Evolutionary conservation across 441 rosid genomes (phyloP).

Genomic region (Populus hybrid): DNA sequence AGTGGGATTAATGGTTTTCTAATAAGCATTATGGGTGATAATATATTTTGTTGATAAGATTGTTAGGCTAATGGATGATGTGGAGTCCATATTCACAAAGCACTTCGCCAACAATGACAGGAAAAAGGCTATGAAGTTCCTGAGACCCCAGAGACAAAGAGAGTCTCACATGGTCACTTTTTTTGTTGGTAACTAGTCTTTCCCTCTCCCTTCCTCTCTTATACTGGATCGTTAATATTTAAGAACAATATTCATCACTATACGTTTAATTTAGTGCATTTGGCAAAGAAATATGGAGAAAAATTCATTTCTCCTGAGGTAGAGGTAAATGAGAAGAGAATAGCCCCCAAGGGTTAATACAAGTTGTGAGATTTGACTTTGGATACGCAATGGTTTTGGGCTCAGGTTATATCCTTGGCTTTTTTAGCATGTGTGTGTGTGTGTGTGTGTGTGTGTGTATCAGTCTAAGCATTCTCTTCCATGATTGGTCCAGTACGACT

Average conservation of each 20-base stretch:
- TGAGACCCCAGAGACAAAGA: slow-evolving; percentile 82
- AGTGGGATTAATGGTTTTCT: background rate
- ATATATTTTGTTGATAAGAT: slow-evolving; percentile 47
- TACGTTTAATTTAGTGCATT: background rate
- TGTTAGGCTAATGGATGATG: slow-evolving; percentile 94
- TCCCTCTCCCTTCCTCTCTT: background rate
- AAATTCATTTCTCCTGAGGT: background rate
- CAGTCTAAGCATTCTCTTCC: too few species aligned
- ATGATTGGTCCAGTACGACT: background rate
- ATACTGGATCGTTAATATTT: background rate
- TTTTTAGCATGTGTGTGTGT: background rate
- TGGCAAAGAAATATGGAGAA: background rate
- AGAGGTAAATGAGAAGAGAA: too few species aligned
- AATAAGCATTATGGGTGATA: background rate
- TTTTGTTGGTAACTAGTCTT: slow-evolving; percentile 64
- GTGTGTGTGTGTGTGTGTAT: too few species aligned
- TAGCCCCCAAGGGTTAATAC: too few species aligned
- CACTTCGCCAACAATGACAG: slow-evolving; percentile 94
- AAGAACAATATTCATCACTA: background rate
- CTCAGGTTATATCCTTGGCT: too few species aligned
- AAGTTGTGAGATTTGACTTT: too few species aligned
- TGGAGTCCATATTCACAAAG: slow-evolving; percentile 94
- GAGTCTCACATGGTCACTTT: slow-evolving; percentile 98
- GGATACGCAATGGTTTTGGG: too few species aligned
- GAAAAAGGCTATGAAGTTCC: slow-evolving; percentile 95